Percentiles rank a stretch among this genome's conserved stretches.
Evolutionary conservation across 139 green algal species (phyloP).

Genomic region (Chlamydomonas urium): DNA sequence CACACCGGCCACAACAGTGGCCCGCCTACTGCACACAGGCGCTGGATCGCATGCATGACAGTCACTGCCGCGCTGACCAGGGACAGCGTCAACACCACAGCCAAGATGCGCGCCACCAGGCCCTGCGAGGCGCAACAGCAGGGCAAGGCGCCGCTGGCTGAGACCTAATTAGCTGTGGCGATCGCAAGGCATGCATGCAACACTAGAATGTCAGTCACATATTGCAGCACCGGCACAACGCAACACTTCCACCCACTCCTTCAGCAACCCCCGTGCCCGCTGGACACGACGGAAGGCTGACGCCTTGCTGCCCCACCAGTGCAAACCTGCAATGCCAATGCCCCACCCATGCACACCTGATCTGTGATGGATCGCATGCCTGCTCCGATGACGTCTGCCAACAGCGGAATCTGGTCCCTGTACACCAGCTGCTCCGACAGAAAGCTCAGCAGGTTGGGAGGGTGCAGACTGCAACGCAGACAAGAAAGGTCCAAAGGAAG

Average conservation of each 20-base stretch:
- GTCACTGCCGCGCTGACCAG: conserved; percentile 7
- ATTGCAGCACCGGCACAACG: no score
- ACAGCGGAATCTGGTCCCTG: conserved; percentile 27
- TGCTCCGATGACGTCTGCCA: conserved; percentile 21
- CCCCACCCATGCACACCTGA: conserved; percentile 7
- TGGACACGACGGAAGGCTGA: no score
- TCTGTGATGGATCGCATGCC: conserved; percentile 16
- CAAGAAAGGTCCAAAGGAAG: background rate
- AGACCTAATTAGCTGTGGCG: no score
- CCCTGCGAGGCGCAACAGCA: no score
- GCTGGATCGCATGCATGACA: conserved; percentile 3
- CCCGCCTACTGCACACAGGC: background rate
- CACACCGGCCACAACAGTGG: conserved; percentile 18
- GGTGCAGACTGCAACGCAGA: background rate
- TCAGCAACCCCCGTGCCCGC: no score
- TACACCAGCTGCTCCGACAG: conserved; percentile 26
- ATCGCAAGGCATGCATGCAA: no score
- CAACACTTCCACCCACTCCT: no score
- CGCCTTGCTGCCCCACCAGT: no score
- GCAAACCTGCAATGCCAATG: no score
- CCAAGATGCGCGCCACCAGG: conserved; percentile 9
- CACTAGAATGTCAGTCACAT: no score
- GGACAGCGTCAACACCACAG: conserved; percentile 13
- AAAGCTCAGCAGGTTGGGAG: background rate
- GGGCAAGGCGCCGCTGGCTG: no score